Base-by-base conservation (phyloP, 345 rosid genomes). In the Salix viminalis region DNA sequence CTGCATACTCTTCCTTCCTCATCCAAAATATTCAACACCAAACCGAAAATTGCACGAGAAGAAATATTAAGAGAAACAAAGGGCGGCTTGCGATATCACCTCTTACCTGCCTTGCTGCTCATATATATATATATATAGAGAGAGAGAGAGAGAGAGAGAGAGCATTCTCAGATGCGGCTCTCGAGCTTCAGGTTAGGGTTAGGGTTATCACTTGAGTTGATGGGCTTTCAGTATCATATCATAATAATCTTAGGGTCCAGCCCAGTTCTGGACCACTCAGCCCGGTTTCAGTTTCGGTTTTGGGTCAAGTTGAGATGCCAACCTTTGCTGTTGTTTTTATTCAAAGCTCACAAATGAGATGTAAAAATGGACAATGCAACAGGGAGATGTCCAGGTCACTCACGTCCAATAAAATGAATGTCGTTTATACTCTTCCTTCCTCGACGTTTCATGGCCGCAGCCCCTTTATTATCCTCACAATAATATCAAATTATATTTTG, bases 151-250 rank as follows among this genome's bases (percentile, higher is more conserved):
- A 62, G 61, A 19, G 61, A 5, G 61, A 12, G 67, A 7, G 67
- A 62, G 24, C 12, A 0, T 10, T 41, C 44, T 56, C 14, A 6
- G 39, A 15, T 15, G 39, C 68, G 37, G 18, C 68, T 30, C 67
- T 18, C 26, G 28, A 56, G 68, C 34, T 65, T 65, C 34, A 30
- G 4, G 16, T 30, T 76, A 65, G 79, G 85, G 70, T 83, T 76
- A 72, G 80, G 82, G 26, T 24, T 24, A 2, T 26, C 26, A 26
- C 64, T 28, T 18, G 34, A 13, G 18, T 30, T 65, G 1, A 12
- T 65, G 39, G 26, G 61, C 13, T 56, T 56, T 7, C 26, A 56
- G 13, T 23, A 56, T 13, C 14, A 44, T 44, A 13, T 32, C 34
- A 32, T 32, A 44, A 44, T 44, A 44, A 44, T 44, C 1, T 44